Conservation (phyloP, 495 filamentous ascomycete species). For the Physcia stellaris region DNA sequence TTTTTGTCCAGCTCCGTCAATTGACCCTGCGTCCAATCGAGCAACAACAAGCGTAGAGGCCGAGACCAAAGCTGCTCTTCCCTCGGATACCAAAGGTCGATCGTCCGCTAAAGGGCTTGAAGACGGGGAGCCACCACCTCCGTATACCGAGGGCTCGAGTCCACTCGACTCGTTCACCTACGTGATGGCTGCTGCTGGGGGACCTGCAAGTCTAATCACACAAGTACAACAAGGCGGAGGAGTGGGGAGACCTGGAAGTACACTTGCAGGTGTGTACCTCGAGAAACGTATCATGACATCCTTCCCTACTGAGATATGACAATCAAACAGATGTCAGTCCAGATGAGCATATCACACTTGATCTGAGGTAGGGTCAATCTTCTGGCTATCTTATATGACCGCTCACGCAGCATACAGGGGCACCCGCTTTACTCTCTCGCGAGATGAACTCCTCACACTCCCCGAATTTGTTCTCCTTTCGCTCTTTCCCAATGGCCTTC, state of each 20-base stretch:
- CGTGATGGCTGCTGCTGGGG: slow-evolving; percentile 94
- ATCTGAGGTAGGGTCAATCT: slow-evolving; percentile 57
- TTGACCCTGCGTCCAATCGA: slow-evolving; percentile 32
- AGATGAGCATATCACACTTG: slow-evolving; percentile 91
- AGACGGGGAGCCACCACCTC: slow-evolving; percentile 84
- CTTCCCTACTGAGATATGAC: neutral
- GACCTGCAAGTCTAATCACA: slow-evolving; percentile 95
- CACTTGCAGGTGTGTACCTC: slow-evolving; percentile 58
- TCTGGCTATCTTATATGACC: neutral
- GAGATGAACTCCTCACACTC: slow-evolving; percentile 87
- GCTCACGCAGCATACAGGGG: slow-evolving; percentile 45
- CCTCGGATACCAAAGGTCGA: slow-evolving; percentile 64
- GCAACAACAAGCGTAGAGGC: slow-evolving; percentile 43
- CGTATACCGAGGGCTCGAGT: slow-evolving; percentile 87
- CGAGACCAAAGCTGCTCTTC: slow-evolving; percentile 75
- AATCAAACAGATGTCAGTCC: slow-evolving; percentile 54
- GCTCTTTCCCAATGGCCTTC: slow-evolving; percentile 94
- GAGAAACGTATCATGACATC: neutral
- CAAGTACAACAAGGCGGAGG: slow-evolving; percentile 87
- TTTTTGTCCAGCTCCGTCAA: slow-evolving; percentile 30
- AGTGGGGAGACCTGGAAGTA: slow-evolving; percentile 57
- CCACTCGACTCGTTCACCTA: slow-evolving; percentile 89
- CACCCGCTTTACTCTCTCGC: slow-evolving; percentile 80
- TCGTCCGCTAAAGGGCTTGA: slow-evolving; percentile 55
- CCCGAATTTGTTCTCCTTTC: slow-evolving; percentile 97